Evolutionary conservation across 2,329 filamentous ascomycete species (phyloP).

Genomic region (Colletotrichum tabaci): DNA sequence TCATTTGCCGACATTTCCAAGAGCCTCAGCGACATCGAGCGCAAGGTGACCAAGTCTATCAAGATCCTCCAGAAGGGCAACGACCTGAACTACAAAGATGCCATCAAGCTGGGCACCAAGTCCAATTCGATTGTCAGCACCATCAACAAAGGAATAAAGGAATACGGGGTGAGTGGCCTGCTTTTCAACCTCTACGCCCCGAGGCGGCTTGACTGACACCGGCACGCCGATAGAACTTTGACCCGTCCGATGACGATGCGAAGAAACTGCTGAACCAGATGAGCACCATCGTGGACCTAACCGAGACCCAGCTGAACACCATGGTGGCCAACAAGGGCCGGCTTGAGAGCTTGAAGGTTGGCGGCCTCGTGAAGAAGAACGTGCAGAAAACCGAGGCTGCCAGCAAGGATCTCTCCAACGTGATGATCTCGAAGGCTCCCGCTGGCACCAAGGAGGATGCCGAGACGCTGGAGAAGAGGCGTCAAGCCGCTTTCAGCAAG

Average conservation of each 20-base stretch:
- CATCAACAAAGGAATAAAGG: slow-evolving; percentile 35
- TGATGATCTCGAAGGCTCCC: slow-evolving; percentile 29
- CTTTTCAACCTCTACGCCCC: too few relatives aligned
- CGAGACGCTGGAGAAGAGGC: slow-evolving; percentile 31
- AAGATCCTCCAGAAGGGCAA: slow-evolving; percentile 35
- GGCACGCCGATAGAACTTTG: not conserved
- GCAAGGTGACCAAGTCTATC: slow-evolving; percentile 34
- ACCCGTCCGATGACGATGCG: slow-evolving; percentile 26
- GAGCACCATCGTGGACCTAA: slow-evolving; percentile 25
- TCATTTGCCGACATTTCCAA: slow-evolving; percentile 37
- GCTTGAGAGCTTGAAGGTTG: slow-evolving; percentile 32
- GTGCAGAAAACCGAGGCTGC: slow-evolving; percentile 29
- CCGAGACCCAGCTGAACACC: slow-evolving; percentile 23
- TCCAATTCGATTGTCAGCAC: slow-evolving; percentile 30
- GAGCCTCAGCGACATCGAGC: slow-evolving; percentile 38
- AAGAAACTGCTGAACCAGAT: slow-evolving; percentile 33
- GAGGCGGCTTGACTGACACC: not conserved
- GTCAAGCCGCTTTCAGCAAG: slow-evolving; percentile 30
- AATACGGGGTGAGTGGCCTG: slow-evolving; percentile 10
- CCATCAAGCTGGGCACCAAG: slow-evolving; percentile 35
- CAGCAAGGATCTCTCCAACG: slow-evolving; percentile 29
- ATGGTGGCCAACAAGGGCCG: slow-evolving; percentile 31
- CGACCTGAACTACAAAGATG: slow-evolving; percentile 35
- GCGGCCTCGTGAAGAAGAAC: slow-evolving; percentile 35
- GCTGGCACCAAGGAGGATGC: slow-evolving; percentile 15